phyloP scores from a whole-genome alignment of 169 alveolate species.

The Plasmodium vinckei region DNA sequence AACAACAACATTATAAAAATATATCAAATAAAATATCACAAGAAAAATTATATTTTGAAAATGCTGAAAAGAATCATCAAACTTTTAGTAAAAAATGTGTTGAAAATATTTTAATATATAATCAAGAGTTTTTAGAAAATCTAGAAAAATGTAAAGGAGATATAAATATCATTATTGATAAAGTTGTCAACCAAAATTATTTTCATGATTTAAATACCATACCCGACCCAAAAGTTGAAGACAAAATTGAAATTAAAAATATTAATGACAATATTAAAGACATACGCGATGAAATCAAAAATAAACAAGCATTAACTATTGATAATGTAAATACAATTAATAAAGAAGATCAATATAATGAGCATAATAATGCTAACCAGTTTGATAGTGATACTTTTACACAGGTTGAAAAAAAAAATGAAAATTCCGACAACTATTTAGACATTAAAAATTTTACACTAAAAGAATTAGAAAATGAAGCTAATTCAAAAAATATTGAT shows the following conservation, averaged over 20 bases:
- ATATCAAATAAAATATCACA: conserved; percentile 17
- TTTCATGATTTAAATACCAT: background rate
- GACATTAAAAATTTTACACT: conserved; percentile 1
- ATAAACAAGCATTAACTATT: background rate
- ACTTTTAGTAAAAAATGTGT: background rate
- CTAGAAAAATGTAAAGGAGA: conserved; percentile 10
- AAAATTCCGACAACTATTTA: background rate
- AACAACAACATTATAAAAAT: conserved; percentile 1
- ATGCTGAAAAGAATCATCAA: background rate
- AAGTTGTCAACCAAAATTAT: background rate
- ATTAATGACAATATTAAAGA: conserved; percentile 4
- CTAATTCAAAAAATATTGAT: conserved; percentile 7
- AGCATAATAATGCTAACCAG: background rate
- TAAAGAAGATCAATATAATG: background rate
- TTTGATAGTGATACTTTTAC: background rate
- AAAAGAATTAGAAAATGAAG: conserved; percentile 23
- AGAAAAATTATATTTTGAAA: conserved; percentile 4
- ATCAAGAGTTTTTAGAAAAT: background rate
- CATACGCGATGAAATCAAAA: conserved; percentile 6
- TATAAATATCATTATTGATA: background rate
- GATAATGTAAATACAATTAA: background rate
- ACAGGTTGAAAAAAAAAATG: background rate
- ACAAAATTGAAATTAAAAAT: background rate
- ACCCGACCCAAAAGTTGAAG: background rate
- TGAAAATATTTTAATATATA: conserved; percentile 14